A percentile compares a stretch with the other conserved stretches of the same genome.
These are phyloP conservation scores for Gaultheria prostrata DNA, from an alignment of 148 eudicot genomes.

Conservation along the genomic window DNA sequence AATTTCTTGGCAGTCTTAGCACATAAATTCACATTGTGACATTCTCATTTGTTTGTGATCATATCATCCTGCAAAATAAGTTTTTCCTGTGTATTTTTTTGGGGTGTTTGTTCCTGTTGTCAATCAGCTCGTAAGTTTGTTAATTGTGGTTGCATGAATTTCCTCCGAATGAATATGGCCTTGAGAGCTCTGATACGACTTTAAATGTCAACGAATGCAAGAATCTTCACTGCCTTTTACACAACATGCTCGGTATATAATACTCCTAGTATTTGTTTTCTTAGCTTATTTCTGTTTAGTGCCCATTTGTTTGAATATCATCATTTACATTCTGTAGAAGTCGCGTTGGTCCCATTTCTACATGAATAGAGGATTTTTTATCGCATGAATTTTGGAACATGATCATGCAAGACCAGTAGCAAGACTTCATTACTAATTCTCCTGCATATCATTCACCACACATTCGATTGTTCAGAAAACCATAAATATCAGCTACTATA, in stretches of 20 bases:
- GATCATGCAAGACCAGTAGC: no score
- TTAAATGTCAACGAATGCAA: neutral
- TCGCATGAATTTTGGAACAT: no score
- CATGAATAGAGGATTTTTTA: no score
- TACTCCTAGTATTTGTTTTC: no score
- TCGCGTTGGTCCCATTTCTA: neutral
- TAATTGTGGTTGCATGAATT: neutral
- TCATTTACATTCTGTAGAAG: neutral
- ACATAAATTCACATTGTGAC: neutral
- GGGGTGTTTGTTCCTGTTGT: neutral
- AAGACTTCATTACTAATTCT: neutral
- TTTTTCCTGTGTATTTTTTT: neutral
- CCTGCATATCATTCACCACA: neutral
- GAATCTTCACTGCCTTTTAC: neutral
- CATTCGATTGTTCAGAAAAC: neutral
- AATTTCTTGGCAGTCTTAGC: no score
- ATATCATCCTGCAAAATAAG: neutral
- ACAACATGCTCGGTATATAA: neutral
- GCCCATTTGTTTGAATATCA: neutral
- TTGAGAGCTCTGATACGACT: neutral
- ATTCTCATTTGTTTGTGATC: neutral
- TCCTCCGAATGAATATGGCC: neutral
- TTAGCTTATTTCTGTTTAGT: neutral
- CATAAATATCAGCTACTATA: no score
- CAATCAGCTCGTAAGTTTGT: neutral